These are phyloP conservation scores for Solanum raphanifolium DNA, from an alignment of 257 asterid species.

Conservation along the genomic window DNA sequence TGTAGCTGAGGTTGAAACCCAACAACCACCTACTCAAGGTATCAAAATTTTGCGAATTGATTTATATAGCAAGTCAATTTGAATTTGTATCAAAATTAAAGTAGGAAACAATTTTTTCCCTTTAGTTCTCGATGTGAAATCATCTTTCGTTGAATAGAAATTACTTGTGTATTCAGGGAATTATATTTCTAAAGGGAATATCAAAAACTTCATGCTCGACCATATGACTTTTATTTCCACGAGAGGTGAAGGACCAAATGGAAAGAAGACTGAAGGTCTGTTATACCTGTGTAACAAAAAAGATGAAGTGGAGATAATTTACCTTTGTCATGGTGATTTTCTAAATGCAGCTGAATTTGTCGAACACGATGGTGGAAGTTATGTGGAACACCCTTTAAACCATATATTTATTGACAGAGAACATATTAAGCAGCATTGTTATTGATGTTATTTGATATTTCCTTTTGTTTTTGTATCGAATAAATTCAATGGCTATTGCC, in stretches of 20 bases:
- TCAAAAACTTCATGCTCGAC: slow-evolving; percentile 23
- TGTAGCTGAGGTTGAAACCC: slow-evolving; percentile 18
- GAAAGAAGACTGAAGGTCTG: slow-evolving; percentile 42
- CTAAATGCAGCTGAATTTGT: slow-evolving; percentile 60
- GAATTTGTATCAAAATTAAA: not conserved
- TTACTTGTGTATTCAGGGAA: not conserved
- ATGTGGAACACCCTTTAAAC: slow-evolving; percentile 56
- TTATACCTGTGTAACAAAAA: slow-evolving; percentile 43
- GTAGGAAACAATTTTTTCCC: not conserved
- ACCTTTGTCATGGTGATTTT: slow-evolving; percentile 65
- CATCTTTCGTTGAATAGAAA: not conserved
- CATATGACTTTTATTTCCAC: slow-evolving; percentile 54
- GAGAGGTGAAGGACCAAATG: slow-evolving; percentile 31
- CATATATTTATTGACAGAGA: slow-evolving; percentile 34
- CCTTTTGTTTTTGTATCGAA: no score
- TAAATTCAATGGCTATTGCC: no score
- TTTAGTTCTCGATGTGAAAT: not conserved
- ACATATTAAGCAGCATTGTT: no score
- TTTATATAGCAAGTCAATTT: no score
- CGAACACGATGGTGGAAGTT: slow-evolving; percentile 54
- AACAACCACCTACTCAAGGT: slow-evolving; percentile 33
- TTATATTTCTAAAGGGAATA: not conserved
- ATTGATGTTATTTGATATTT: no score
- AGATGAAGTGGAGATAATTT: slow-evolving; percentile 51
- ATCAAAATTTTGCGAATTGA: not conserved